Evolutionary conservation across 306 rosid genomes (phyloP).

Genomic region (Castanea crenata): DNA sequence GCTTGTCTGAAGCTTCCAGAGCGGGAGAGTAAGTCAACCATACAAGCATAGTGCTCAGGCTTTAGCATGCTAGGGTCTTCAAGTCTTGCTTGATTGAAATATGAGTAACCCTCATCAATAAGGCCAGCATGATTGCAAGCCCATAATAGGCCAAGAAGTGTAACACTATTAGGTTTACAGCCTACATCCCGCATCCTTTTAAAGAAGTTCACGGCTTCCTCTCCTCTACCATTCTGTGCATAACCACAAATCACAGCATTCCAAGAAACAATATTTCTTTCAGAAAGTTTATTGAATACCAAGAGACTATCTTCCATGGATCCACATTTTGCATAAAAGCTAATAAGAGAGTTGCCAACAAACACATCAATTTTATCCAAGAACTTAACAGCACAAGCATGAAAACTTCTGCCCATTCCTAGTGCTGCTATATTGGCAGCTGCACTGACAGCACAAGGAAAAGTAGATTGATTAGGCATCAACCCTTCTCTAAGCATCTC

Average conservation of each 20-base stretch:
- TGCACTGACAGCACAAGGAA: slow-evolving; percentile 73
- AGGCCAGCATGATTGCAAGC: slow-evolving; percentile 93
- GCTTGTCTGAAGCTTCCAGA: slow-evolving; percentile 70
- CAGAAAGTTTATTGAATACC: slow-evolving; percentile 48
- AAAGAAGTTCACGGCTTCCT: slow-evolving; percentile 68
- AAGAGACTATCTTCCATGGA: slow-evolving; percentile 71
- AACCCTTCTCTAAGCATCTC: slow-evolving; percentile 67
- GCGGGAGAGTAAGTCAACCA: slow-evolving; percentile 82
- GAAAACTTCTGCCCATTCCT: slow-evolving; percentile 75
- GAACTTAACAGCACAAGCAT: slow-evolving; percentile 79
- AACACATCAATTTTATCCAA: slow-evolving; percentile 66
- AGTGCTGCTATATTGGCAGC: slow-evolving; percentile 74
- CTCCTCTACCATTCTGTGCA: slow-evolving; percentile 87
- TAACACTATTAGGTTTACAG: slow-evolving; percentile 53
- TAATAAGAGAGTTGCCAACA: slow-evolving; percentile 63
- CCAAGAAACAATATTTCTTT: slow-evolving; percentile 74
- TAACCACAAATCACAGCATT: slow-evolving; percentile 85
- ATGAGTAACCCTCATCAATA: slow-evolving; percentile 61
- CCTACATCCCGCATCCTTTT: slow-evolving; percentile 50
- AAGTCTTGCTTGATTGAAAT: slow-evolving; percentile 54
- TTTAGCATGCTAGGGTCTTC: slow-evolving; percentile 49
- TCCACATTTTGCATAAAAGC: slow-evolving; percentile 87
- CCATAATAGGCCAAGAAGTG: slow-evolving; percentile 80
- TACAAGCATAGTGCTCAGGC: slow-evolving; percentile 90
- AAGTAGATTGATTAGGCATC: slow-evolving; percentile 68